Evolutionary conservation across 495 filamentous ascomycete species (phyloP), one percentile per base, ranked within the genome.

Genomic region (Penicillium angulare): DNA sequence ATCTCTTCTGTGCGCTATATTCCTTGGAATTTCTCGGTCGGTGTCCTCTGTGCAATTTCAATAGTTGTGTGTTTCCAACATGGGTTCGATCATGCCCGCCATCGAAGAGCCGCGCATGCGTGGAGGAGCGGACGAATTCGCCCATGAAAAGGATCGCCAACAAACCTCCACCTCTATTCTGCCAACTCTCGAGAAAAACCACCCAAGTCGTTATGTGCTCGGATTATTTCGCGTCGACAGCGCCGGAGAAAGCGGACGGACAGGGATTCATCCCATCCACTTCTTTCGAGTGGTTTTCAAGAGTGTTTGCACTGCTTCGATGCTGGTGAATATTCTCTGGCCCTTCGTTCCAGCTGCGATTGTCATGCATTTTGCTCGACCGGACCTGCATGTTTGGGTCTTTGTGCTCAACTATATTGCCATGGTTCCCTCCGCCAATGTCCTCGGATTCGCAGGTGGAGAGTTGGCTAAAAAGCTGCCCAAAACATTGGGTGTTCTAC

Each of bases 391-490:
- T 53, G 64, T 86, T 6, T 79, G 76, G 71, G 75, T 88, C 15
- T 91, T 90, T 68, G 67, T 81, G 31, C 79, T 87, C 53, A 86
- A 85, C 43, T 90, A 89, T 40, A 77, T 89, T 29, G 86, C 85
- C 43, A 97, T 97, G 86, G 79, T 96, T 4, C 92, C 91, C 3
- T 84, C 86, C 24, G 92, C 91, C 38, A 96, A 96, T 56, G 66
- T 96, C 42, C 77, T 96, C 22, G 89, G 89, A 0, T 96, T 96
- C 61, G 86, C 87, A 5, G 87, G 88, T 5, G 83, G 88, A 56
- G 87, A 95, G 63, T 67, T 95, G 51, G 85, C 87, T 1, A 78
- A 86, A 52, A 93, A 93, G 65, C 61, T 95, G 23, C 86, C 86
- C 15, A 87, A 87, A 59, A 87, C 92, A 17, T 54, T 86, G 22